Conservation (phyloP, 805 yeast species). For the Candida saitoana region DNA sequence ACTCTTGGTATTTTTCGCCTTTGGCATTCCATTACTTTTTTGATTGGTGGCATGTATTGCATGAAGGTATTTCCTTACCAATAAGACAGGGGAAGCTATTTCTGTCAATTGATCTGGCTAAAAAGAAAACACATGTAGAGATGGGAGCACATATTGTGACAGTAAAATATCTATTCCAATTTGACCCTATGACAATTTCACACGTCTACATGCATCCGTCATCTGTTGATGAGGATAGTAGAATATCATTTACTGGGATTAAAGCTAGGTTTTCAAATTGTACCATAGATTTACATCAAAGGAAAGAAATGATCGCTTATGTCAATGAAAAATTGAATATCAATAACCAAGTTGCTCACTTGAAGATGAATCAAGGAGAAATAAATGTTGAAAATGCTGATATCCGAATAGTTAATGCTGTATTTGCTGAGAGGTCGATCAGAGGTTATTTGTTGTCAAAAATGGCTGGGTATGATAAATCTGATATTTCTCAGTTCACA, state of each 20-base stretch:
- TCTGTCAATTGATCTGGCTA: slow-evolving; percentile 9
- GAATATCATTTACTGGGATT: slow-evolving; percentile 35
- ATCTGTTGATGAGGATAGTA: slow-evolving; percentile 17
- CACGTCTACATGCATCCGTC: slow-evolving; percentile 31
- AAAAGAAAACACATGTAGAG: slow-evolving; percentile 25
- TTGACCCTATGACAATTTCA: slow-evolving; percentile 38
- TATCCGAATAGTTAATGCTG: slow-evolving; percentile 60
- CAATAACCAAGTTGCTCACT: slow-evolving; percentile 39
- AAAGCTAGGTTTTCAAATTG: slow-evolving; percentile 34
- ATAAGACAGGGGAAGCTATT: slow-evolving; percentile 34
- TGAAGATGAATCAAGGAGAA: slow-evolving; percentile 65
- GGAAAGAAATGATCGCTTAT: slow-evolving; percentile 33
- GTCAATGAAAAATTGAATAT: slow-evolving; percentile 36
- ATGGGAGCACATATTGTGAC: slow-evolving; percentile 40
- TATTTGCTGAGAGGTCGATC: slow-evolving; percentile 53
- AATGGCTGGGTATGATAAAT: slow-evolving; percentile 10
- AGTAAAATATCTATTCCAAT: slow-evolving; percentile 36
- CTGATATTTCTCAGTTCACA: slow-evolving; percentile 1
- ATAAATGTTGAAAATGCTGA: slow-evolving; percentile 68
- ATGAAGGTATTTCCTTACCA: slow-evolving; percentile 31
- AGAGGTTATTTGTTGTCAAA: slow-evolving; percentile 21
- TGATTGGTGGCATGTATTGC: slow-evolving; percentile 40
- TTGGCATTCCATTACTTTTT: slow-evolving; percentile 37
- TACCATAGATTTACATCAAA: slow-evolving; percentile 37
- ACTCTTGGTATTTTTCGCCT: too few relatives aligned